Evolutionary conservation across 164 flowering plant species (phyloP).

Genomic region (Stephania cephalantha): DNA sequence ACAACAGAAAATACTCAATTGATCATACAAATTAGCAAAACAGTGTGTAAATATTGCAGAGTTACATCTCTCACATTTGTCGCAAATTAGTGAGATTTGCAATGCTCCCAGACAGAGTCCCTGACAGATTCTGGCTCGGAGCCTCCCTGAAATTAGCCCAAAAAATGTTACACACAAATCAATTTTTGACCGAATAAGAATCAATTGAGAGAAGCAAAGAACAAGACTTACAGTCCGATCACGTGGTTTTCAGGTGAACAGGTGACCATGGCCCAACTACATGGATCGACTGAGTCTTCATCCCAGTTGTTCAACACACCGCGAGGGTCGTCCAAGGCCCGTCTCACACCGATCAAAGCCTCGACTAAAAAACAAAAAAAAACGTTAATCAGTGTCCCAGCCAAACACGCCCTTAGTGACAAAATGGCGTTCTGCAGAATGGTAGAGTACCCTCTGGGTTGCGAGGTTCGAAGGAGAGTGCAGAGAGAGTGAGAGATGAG

Average conservation of each 20-base stretch:
- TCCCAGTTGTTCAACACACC: constrained; percentile 91
- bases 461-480: constrained; percentile 54
- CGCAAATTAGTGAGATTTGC: constrained; percentile 80
- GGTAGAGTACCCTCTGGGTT: constrained; percentile 57
- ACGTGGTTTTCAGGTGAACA: constrained; percentile 83
- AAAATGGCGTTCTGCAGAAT: neutral
- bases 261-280: constrained; percentile 96
- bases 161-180: neutral
- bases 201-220: neutral
- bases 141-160: constrained; percentile 54
- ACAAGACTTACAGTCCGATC: constrained; percentile 56
- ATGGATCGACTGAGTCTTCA: constrained; percentile 90
- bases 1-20: neutral
- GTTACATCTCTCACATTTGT: constrained; percentile 58
- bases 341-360: constrained; percentile 62
- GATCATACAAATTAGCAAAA: no score
- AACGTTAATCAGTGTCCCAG: neutral
- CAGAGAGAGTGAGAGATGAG: constrained; percentile 16
- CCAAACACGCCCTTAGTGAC: neutral
- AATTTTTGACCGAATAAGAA: neutral
- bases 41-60: no score
- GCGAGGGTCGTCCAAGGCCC: constrained; percentile 58
- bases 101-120: constrained; percentile 59
- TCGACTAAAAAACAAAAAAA: constrained; percentile 34
- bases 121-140: constrained; percentile 86